Evolutionary conservation across 2,329 filamentous ascomycete species (phyloP).

Genomic region (Claviceps maximensis): DNA sequence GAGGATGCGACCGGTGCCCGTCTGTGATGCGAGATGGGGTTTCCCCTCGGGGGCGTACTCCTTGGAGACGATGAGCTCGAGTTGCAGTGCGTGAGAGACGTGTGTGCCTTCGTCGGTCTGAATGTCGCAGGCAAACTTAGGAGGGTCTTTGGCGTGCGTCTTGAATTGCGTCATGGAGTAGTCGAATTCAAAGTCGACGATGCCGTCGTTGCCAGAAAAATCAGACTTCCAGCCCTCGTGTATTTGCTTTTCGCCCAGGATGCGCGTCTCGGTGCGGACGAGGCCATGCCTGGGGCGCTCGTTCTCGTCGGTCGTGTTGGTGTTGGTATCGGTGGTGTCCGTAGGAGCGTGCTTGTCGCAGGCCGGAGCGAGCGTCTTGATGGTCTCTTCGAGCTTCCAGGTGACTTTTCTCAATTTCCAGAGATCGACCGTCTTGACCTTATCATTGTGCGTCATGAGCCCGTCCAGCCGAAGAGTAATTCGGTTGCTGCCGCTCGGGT

Average conservation of each 20-base stretch:
- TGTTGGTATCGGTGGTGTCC: not conserved
- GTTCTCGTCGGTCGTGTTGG: constrained; percentile 8
- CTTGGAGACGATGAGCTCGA: constrained; percentile 90
- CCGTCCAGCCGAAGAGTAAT: constrained; percentile 74
- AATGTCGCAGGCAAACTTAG: constrained; percentile 63
- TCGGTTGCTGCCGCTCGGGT: constrained; percentile 72
- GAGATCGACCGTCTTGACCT: constrained; percentile 57
- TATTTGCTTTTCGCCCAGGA: constrained; percentile 69
- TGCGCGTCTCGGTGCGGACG: constrained; percentile 59
- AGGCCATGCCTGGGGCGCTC: constrained; percentile 46
- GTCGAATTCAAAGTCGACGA: constrained; percentile 39
- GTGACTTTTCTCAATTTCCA: constrained; percentile 87
- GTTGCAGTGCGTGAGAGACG: constrained; percentile 71
- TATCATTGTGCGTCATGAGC: constrained; percentile 57
- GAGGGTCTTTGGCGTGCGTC: constrained; percentile 34
- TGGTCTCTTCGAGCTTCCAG: constrained; percentile 85
- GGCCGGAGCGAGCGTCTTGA: constrained; percentile 64
- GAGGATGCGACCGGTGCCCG: constrained; percentile 78
- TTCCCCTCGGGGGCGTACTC: constrained; percentile 68
- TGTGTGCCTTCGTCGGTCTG: constrained; percentile 62
- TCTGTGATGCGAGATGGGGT: constrained; percentile 59
- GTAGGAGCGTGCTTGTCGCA: constrained; percentile 59
- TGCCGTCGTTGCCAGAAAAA: constrained; percentile 38
- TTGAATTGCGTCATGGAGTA: constrained; percentile 38
- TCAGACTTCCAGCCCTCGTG: constrained; percentile 82